Base-by-base conservation (phyloP, 306 rosid species). In the Vigna mungo region DNA sequence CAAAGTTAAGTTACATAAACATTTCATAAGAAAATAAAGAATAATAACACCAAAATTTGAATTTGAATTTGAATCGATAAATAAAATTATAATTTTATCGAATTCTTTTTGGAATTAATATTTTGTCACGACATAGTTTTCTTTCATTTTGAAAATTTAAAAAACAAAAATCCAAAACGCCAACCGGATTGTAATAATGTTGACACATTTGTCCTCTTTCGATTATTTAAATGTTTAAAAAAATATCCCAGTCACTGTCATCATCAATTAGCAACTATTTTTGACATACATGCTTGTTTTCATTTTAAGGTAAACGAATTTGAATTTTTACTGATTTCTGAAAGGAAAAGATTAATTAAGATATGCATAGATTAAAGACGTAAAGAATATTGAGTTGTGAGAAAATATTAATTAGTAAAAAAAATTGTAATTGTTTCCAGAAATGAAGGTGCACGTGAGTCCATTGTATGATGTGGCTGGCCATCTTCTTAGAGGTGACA, bases 401-500 rank as follows among this genome's bases (percentile, higher is more conserved):
- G 39, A 20, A 21, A 12, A 47, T 48, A 30, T 11, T 59, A 55
- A 36, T 39, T 54, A 25, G 49, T 63, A 18, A 32, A 4, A 3
- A 32, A 41, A 0, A 6, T 36, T 60, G 76, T 1, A 70, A 4
- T 59, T 61, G 25, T 67, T 80, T 75, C 6, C 62, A 14, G 56
- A 77, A 77, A 80, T 59, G 80, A 81, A 68, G 46, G 68, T 49
- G 81, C 86, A 82, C 84, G 83, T 86, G 89, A 80, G 51, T 78
- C 64, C 68, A 46, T 56, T 65, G 37, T 9, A 66, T 79, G 84
- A 79, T 82, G 88, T 82, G 86, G 82, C 72, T 79, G 78, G 83
- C 86, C 81, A 85, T 74, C 79, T 75, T 69, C 39, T 25, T 2
- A 53, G 63, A 54, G 66, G 72, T 82, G 76, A 48, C 67, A 81